Percentiles rank a stretch among this genome's conserved stretches.
Conservation (phyloP, 2,329 filamentous ascomycete species). For the Fusarium luffae region DNA sequence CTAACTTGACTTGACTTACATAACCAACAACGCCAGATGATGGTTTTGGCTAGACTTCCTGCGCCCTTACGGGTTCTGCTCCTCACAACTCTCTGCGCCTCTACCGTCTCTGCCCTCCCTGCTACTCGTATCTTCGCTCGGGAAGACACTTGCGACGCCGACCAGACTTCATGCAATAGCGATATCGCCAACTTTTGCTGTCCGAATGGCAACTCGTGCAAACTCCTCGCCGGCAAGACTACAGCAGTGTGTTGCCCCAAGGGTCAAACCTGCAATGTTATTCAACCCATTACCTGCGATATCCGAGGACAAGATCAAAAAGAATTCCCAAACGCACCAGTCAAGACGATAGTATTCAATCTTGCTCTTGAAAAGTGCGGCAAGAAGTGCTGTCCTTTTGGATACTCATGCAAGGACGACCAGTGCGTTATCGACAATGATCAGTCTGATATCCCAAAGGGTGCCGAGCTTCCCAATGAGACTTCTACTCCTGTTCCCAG, state of each 20-base stretch:
- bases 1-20: background rate
- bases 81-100: conserved; percentile 53
- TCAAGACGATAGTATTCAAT: conserved; percentile 74
- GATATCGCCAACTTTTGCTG: conserved; percentile 78
- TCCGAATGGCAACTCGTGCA: conserved; percentile 63
- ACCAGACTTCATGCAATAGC: conserved; percentile 63
- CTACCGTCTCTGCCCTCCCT: conserved; percentile 54
- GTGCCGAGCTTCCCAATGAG: conserved; percentile 41
- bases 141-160: conserved; percentile 62
- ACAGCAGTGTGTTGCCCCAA: conserved; percentile 78
- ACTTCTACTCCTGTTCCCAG: conserved; percentile 34
- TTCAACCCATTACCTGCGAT: conserved; percentile 51
- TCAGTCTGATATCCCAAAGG: conserved; percentile 57
- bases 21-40: conserved; percentile 17
- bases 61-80: conserved; percentile 51
- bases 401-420: conserved; percentile 70
- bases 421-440: conserved; percentile 65
- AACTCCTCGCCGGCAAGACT: conserved; percentile 70
- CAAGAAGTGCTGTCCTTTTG: conserved; percentile 74
- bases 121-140: conserved; percentile 55
- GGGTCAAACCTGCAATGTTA: conserved; percentile 66
- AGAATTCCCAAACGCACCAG: conserved; percentile 64
- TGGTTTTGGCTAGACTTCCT: conserved; percentile 32
- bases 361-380: conserved; percentile 69
- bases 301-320: conserved; percentile 66